Evolutionary conservation across 1,284 basidiomycete genomes (phyloP).

Genomic region (Somion occarium): DNA sequence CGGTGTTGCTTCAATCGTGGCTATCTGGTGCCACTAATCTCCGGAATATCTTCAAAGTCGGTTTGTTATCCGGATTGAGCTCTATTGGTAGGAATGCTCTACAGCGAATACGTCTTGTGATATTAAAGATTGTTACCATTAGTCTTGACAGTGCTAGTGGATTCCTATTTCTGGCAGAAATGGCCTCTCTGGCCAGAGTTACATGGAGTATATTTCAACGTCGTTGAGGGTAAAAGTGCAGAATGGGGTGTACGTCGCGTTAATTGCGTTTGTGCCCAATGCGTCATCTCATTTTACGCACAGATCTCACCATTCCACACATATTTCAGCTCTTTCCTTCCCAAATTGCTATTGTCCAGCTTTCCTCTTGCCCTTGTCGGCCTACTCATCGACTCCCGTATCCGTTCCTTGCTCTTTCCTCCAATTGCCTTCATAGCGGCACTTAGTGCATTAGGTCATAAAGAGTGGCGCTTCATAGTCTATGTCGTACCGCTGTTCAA

Average conservation of each 20-base stretch:
- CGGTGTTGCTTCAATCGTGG: constrained; percentile 58
- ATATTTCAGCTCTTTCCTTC: constrained; percentile 72
- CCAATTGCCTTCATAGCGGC: constrained; percentile 53
- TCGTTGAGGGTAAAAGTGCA: constrained; percentile 79
- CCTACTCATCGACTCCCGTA: constrained; percentile 38
- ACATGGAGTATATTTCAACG: constrained; percentile 80
- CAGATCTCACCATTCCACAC: constrained; percentile 70
- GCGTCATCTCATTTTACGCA: constrained; percentile 5
- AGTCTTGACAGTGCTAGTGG: constrained; percentile 67
- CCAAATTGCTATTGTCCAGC: constrained; percentile 72
- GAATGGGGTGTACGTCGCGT: constrained; percentile 89
- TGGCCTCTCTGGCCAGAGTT: constrained; percentile 86
- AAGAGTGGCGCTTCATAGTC: constrained; percentile 95
- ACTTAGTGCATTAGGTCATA: constrained; percentile 79
- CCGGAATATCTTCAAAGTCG: constrained; percentile 43
- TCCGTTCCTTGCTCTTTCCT: constrained; percentile 49
- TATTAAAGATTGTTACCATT: constrained; percentile 1
- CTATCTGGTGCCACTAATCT: constrained; percentile 41
- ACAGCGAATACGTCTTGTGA: background rate
- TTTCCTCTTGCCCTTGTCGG: constrained; percentile 63
- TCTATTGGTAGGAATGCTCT: constrained; percentile 49
- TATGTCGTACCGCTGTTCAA: constrained; percentile 86
- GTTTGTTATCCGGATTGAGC: constrained; percentile 45
- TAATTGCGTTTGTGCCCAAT: background rate
- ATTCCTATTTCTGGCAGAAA: constrained; percentile 84